Conservation (phyloP, 805 yeast genomes). For the Nakazawaea anatomiae region DNA sequence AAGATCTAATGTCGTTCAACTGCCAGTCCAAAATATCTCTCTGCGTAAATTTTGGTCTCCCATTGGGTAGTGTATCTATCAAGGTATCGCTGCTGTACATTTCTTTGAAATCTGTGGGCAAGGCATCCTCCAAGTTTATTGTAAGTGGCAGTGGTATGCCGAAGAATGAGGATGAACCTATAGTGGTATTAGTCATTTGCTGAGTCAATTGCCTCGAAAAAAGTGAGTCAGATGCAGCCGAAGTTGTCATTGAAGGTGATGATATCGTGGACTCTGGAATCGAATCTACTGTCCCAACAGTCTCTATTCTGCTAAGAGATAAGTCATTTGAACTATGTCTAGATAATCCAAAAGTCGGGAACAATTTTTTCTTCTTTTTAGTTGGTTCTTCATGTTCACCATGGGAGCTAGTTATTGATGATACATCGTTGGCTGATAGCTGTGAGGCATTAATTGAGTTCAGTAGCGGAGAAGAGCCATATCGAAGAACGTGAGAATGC, state of each 20-base stretch:
- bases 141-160: slow-evolving; percentile 8
- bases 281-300: neutral
- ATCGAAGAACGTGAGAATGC: slow-evolving; percentile 14
- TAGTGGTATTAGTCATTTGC: slow-evolving; percentile 4
- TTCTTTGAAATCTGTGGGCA: slow-evolving; percentile 47
- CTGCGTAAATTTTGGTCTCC: slow-evolving; percentile 58
- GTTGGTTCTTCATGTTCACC: slow-evolving; percentile 8
- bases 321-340: neutral
- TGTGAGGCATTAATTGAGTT: slow-evolving; percentile 12
- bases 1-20: slow-evolving; percentile 60
- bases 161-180: neutral
- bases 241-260: neutral
- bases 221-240: slow-evolving; percentile 2
- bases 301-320: neutral
- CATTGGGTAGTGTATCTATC: slow-evolving; percentile 44
- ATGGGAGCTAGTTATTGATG: neutral
- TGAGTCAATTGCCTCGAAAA: slow-evolving; percentile 4
- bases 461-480: slow-evolving; percentile 26
- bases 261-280: neutral
- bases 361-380: slow-evolving; percentile 8
- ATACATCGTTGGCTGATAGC: neutral
- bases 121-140: slow-evolving; percentile 36
- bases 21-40: slow-evolving; percentile 67
- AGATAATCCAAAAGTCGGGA: neutral
- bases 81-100: slow-evolving; percentile 55